Conservation (phyloP, 805 yeast species). For the Zygosaccharomyces lentus region DNA sequence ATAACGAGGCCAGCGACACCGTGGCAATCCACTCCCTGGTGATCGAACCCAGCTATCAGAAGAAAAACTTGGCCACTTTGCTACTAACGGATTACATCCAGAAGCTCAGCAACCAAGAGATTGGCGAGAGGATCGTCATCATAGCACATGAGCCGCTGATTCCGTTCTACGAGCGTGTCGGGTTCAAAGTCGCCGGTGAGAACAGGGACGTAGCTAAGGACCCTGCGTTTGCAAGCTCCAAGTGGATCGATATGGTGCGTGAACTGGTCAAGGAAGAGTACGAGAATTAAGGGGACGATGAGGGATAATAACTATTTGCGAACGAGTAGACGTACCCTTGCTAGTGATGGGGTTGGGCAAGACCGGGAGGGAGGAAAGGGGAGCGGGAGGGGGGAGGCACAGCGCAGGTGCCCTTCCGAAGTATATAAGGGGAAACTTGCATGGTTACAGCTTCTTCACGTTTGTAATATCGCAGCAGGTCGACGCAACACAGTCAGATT, state of each 20-base stretch:
- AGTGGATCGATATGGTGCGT: slow-evolving; percentile 38
- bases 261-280: slow-evolving; percentile 36
- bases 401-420: neutral
- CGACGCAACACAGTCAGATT: neutral
- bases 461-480: neutral
- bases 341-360: neutral
- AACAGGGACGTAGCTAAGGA: slow-evolving; percentile 34
- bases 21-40: slow-evolving; percentile 83
- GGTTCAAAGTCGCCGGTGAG: slow-evolving; percentile 67
- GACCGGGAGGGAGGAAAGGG: neutral
- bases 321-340: neutral
- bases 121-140: slow-evolving; percentile 71
- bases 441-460: neutral
- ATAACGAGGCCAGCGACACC: slow-evolving; percentile 65
- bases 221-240: slow-evolving; percentile 28
- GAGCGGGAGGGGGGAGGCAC: neutral
- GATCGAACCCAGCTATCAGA: slow-evolving; percentile 72
- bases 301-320: neutral
- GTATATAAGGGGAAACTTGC: neutral
- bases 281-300: slow-evolving; percentile 21
- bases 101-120: slow-evolving; percentile 79
- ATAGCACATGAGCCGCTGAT: slow-evolving; percentile 66
- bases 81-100: slow-evolving; percentile 86
- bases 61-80: slow-evolving; percentile 76
- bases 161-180: slow-evolving; percentile 77